Conservation (phyloP, 116 monocot genomes). For the Papilionanthe hybrid region DNA sequence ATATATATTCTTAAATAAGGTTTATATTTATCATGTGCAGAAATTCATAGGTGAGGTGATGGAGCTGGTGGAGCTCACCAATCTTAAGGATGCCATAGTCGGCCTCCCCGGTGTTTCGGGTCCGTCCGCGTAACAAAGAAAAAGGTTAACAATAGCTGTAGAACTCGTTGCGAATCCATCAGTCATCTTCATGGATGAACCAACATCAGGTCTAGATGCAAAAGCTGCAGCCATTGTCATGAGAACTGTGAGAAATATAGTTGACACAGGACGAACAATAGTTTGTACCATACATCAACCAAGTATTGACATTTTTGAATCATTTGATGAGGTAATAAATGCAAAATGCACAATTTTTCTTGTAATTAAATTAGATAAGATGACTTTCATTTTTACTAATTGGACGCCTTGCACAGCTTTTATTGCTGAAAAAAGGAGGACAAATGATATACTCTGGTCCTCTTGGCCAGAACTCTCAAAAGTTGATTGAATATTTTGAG, state of each 20-base stretch:
- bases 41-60: constrained; percentile 20
- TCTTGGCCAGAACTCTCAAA: constrained; percentile 32
- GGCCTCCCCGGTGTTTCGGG: constrained; percentile 16
- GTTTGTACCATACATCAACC: constrained; percentile 24
- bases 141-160: constrained; percentile 19
- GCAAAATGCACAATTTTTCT: background rate
- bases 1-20: background rate
- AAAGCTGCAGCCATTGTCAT: constrained; percentile 24
- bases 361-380: background rate
- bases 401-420: constrained; percentile 11
- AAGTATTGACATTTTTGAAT: constrained; percentile 24
- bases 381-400: background rate
- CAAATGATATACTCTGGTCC: constrained; percentile 43
- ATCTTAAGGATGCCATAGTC: constrained; percentile 13
- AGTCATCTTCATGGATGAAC: constrained; percentile 25
- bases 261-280: constrained; percentile 16
- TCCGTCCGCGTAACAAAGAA: constrained; percentile 11
- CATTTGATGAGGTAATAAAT: constrained; percentile 17
- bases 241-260: constrained; percentile 16
- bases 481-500: constrained; percentile 44
- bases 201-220: constrained; percentile 21
- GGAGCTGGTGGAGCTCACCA: constrained; percentile 13
- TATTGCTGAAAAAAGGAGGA: constrained; percentile 35
- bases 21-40: background rate
- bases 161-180: constrained; percentile 23